Evolutionary conservation across 1,284 basidiomycete genomes (phyloP).

Genomic region (Bondarzewia mesenterica): DNA sequence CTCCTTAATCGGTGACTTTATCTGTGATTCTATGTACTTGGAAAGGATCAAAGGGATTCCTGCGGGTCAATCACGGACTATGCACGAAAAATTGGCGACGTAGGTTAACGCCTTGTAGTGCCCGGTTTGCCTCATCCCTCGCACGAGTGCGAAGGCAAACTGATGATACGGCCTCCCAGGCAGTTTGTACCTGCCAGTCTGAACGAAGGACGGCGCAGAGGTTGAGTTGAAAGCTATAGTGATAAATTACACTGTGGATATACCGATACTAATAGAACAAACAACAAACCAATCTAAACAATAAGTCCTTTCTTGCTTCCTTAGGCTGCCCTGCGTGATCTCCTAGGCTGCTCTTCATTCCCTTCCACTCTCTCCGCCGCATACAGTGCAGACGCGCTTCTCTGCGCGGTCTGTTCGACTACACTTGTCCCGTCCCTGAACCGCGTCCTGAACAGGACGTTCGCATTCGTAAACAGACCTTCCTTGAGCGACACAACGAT

Average conservation of each 20-base stretch:
- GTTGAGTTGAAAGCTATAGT: not conserved
- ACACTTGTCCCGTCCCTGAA: conserved; percentile 91
- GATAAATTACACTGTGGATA: not conserved
- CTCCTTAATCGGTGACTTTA: too few species aligned
- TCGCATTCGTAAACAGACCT: conserved; percentile 95
- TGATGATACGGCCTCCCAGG: too few species aligned
- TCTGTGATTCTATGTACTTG: too few species aligned
- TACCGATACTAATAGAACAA: not conserved
- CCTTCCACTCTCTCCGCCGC: conserved; percentile 2
- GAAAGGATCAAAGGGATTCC: too few species aligned
- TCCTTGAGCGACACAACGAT: conserved; percentile 98
- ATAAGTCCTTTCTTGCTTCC: too few species aligned
- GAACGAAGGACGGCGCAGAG: too few species aligned
- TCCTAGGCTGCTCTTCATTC: not conserved
- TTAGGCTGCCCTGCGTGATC: not conserved
- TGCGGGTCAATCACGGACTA: too few species aligned
- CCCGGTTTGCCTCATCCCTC: too few species aligned
- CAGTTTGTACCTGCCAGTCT: too few species aligned
- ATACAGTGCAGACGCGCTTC: conserved; percentile 42
- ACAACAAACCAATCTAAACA: not conserved
- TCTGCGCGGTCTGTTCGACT: conserved; percentile 71
- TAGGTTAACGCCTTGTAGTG: too few species aligned
- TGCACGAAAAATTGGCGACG: too few species aligned
- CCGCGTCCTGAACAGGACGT: conserved; percentile 89
- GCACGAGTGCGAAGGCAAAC: too few species aligned